Evolutionary conservation across 2,329 filamentous ascomycete species (phyloP).

Genomic region (Ascocoryne sarcoides): DNA sequence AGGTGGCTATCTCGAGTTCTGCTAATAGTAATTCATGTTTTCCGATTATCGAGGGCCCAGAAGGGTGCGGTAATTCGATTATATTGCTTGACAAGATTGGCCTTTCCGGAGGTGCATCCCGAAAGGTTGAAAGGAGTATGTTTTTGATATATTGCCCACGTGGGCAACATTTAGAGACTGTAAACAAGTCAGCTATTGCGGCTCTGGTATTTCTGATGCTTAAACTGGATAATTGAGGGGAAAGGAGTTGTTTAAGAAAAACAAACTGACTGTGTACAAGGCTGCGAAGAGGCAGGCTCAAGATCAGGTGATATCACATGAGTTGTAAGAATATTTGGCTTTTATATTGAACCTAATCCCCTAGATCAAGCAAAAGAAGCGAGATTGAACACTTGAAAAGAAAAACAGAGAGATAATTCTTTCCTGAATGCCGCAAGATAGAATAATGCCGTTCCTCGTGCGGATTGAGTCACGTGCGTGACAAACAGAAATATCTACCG

Average conservation of each 20-base stretch:
- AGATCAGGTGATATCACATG: background rate
- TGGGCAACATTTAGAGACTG: too few relatives aligned
- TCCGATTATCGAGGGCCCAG: slow-evolving; percentile 6
- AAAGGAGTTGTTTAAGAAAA: too few relatives aligned
- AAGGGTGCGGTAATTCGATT: slow-evolving; percentile 9
- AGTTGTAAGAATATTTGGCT: background rate
- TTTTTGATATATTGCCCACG: slow-evolving; percentile 8
- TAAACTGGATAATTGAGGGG: too few relatives aligned
- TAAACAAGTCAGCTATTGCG: too few relatives aligned
- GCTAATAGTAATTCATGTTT: slow-evolving; percentile 5
- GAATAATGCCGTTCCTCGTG: background rate
- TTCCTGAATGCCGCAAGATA: background rate
- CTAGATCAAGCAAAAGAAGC: too few relatives aligned
- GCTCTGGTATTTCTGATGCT: too few relatives aligned
- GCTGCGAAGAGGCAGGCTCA: too few relatives aligned
- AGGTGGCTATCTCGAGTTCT: slow-evolving; percentile 2
- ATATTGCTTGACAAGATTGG: slow-evolving; percentile 14
- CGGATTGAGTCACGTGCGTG: background rate
- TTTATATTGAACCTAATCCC: too few relatives aligned
- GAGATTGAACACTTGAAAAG: background rate
- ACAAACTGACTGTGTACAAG: too few relatives aligned
- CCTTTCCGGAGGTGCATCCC: slow-evolving; percentile 5
- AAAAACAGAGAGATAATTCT: background rate
- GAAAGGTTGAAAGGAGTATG: slow-evolving; percentile 10
- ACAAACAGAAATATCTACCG: background rate